Percentiles rank a stretch among this genome's conserved stretches.
Evolutionary conservation across 495 filamentous ascomycete genomes (phyloP).

Genomic region (Penicillium bialowiezense): DNA sequence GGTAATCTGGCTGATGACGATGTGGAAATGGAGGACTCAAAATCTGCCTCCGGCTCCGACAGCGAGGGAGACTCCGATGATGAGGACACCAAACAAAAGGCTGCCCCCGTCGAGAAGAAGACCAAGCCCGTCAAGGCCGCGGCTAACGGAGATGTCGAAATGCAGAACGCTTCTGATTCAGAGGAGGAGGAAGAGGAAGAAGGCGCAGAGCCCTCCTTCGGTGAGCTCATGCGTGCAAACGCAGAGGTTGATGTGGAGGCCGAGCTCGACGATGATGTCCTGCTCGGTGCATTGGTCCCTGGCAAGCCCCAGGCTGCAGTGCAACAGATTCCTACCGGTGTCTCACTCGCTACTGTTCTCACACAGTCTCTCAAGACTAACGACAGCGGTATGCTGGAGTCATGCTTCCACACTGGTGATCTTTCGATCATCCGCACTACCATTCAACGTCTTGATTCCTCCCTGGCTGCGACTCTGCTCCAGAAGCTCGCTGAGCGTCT

Average conservation of each 20-base stretch:
- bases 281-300: conserved; percentile 36
- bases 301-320: conserved; percentile 38
- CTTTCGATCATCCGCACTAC: conserved; percentile 74
- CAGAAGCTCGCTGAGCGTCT: conserved; percentile 83
- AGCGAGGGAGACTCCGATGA: conserved; percentile 42
- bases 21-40: conserved; percentile 50
- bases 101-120: conserved; percentile 31
- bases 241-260: conserved; percentile 72
- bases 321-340: conserved; percentile 63
- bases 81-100: conserved; percentile 36
- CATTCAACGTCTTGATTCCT: conserved; percentile 83
- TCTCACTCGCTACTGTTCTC: conserved; percentile 84
- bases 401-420: conserved; percentile 80
- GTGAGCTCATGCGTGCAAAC: conserved; percentile 75
- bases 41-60: conserved; percentile 32
- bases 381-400: conserved; percentile 82
- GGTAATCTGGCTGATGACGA: conserved; percentile 42
- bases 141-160: conserved; percentile 42
- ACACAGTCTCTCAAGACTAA: conserved; percentile 91
- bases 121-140: conserved; percentile 27
- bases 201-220: conserved; percentile 73
- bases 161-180: conserved; percentile 35
- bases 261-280: conserved; percentile 41
- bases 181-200: conserved; percentile 44
- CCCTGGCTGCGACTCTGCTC: conserved; percentile 72